Percentiles rank a stretch among this genome's conserved stretches.
These are phyloP conservation scores for Claviceps arundinis DNA, from an alignment of 2,329 filamentous ascomycete genomes.

Conservation along the genomic window DNA sequence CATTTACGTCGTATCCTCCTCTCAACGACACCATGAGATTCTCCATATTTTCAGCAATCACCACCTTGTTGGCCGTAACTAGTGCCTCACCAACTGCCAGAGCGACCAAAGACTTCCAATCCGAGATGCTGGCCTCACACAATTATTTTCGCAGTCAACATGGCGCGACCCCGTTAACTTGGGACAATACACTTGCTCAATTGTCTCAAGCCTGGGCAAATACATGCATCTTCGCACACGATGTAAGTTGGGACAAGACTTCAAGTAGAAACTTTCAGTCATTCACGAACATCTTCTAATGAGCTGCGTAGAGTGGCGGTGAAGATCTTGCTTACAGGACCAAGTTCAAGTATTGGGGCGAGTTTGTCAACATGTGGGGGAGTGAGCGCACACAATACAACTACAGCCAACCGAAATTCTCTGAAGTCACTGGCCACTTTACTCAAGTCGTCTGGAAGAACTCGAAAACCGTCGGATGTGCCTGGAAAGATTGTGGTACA, in stretches of 20 bases:
- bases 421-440: not conserved
- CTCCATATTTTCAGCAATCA: not conserved
- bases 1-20: not conserved
- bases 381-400: not conserved
- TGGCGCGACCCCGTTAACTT: not conserved
- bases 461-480: not conserved
- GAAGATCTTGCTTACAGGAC: constrained; percentile 2
- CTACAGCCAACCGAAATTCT: not conserved
- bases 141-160: constrained; percentile 2
- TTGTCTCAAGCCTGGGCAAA: not conserved
- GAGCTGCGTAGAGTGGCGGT: not conserved
- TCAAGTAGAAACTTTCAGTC: too few relatives aligned
- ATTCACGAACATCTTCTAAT: not conserved
- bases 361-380: constrained; percentile 2
- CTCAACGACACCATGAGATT: not conserved
- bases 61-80: not conserved
- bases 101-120: not conserved
- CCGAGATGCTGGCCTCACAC: constrained; percentile 1
- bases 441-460: constrained; percentile 1
- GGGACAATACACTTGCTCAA: not conserved
- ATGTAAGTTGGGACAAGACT: not conserved
- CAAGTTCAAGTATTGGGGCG: not conserved
- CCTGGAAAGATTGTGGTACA: not conserved
- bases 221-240: not conserved
- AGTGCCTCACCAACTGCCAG: not conserved